Percentiles rank a stretch among this genome's conserved stretches.
These are phyloP conservation scores for Homolaphlyctis polyrhiza DNA, from an alignment of 371 early-diverging fungal species.

Conservation along the genomic window DNA sequence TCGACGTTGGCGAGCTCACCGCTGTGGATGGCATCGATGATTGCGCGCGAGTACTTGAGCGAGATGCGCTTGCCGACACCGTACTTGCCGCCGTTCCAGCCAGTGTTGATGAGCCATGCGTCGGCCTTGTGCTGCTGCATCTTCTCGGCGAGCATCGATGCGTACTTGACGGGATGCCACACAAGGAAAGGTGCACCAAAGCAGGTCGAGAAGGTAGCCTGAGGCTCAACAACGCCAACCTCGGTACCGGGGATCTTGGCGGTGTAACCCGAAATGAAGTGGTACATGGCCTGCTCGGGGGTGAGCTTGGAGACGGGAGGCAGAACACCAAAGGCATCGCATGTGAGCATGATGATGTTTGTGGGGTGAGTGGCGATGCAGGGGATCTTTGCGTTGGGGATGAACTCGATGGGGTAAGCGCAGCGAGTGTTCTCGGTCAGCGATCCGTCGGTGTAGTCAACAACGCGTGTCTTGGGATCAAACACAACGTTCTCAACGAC, in stretches of 20 bases:
- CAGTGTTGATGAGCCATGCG: constrained; percentile 98
- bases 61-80: constrained; percentile 87
- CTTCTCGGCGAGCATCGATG: constrained; percentile 94
- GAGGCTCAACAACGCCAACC: constrained; percentile 90
- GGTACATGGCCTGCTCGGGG: constrained; percentile 93
- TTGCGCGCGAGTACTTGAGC: constrained; percentile 94
- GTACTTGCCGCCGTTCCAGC: constrained; percentile 94
- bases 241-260: constrained; percentile 92
- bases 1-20: constrained; percentile 82
- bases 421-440: constrained; percentile 97
- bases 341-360: constrained; percentile 95
- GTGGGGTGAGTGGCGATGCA: constrained; percentile 91
- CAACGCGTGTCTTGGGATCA: constrained; percentile 73
- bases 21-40: constrained; percentile 93
- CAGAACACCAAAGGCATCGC: constrained; percentile 96
- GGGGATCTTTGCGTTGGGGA: constrained; percentile 94
- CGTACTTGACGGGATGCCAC: constrained; percentile 95
- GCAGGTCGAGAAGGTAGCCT: constrained; percentile 93
- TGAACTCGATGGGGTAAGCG: constrained; percentile 96
- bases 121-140: constrained; percentile 82
- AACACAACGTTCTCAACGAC: constrained; percentile 94
- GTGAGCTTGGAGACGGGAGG: constrained; percentile 91
- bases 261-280: constrained; percentile 78
- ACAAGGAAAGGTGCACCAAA: constrained; percentile 97
- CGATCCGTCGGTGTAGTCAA: constrained; percentile 76